These are phyloP conservation scores for Bacidia gigantensis DNA, from an alignment of 495 filamentous ascomycete species.

Conservation along the genomic window DNA sequence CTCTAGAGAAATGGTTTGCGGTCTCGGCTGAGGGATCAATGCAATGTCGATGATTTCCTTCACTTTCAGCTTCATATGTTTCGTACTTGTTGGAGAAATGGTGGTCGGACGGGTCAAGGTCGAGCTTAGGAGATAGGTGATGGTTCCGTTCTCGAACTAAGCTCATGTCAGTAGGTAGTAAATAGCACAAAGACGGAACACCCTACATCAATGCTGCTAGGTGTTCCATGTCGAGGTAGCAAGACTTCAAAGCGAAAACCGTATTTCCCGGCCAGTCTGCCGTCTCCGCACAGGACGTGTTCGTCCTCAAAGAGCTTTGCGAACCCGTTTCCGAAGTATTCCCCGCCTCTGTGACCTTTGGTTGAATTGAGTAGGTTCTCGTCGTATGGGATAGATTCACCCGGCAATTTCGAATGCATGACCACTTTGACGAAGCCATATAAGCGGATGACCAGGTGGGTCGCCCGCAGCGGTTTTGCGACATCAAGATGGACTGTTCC, in stretches of 20 bases:
- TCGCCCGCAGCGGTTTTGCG: conserved; percentile 70
- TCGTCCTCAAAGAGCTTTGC: conserved; percentile 86
- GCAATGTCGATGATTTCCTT: conserved; percentile 58
- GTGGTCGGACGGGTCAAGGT: conserved; percentile 83
- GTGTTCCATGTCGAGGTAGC: conserved; percentile 63
- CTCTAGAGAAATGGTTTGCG: conserved; percentile 70
- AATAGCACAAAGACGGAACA: neutral
- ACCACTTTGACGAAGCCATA: conserved; percentile 84
- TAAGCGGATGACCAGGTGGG: conserved; percentile 75
- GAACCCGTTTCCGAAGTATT: conserved; percentile 71
- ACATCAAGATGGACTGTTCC: conserved; percentile 73
- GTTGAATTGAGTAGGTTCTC: conserved; percentile 29
- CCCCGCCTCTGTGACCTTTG: conserved; percentile 40
- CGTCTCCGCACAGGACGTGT: conserved; percentile 77
- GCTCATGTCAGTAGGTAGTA: neutral
- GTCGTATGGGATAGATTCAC: conserved; percentile 38
- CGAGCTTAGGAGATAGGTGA: conserved; percentile 78
- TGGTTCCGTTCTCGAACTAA: conserved; percentile 89
- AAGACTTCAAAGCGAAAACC: conserved; percentile 86
- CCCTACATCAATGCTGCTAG: conserved; percentile 87
- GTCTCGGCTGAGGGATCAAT: conserved; percentile 40
- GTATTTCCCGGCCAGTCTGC: conserved; percentile 68
- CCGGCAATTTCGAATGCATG: conserved; percentile 54
- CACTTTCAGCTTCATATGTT: conserved; percentile 65
- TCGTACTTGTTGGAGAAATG: conserved; percentile 63